Evolutionary conservation across 192 early-diverging fungal species (phyloP).

Genomic region (Mortierella hygrophila): DNA sequence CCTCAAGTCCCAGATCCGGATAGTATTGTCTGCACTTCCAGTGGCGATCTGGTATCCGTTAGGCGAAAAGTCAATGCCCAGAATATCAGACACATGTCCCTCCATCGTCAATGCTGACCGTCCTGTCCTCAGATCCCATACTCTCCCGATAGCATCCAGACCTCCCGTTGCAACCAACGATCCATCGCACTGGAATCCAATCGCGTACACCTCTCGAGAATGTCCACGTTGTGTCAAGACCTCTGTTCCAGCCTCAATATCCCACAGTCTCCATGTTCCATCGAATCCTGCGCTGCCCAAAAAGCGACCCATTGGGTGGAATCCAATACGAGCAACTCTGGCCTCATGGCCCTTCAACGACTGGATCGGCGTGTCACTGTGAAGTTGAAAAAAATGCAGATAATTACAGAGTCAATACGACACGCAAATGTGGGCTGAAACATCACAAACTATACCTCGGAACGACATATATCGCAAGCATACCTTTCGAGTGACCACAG

Average conservation of each 20-base stretch:
- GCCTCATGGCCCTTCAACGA: slow-evolving; percentile 84
- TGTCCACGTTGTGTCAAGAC: slow-evolving; percentile 95
- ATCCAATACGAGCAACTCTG: slow-evolving; percentile 88
- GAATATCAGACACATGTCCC: slow-evolving; percentile 93
- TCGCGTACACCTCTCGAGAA: slow-evolving; percentile 91
- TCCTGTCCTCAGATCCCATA: slow-evolving; percentile 97
- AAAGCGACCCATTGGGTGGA: slow-evolving; percentile 91
- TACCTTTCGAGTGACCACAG: slow-evolving; percentile 90
- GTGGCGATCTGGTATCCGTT: slow-evolving; percentile 95
- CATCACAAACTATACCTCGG: background rate
- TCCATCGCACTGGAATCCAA: slow-evolving; percentile 94
- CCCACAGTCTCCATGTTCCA: slow-evolving; percentile 97
- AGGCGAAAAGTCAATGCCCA: slow-evolving; percentile 91
- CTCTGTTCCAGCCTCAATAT: slow-evolving; percentile 80
- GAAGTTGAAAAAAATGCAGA: background rate
- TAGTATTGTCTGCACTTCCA: slow-evolving; percentile 91
- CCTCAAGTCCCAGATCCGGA: slow-evolving; percentile 95
- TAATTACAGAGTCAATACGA: background rate
- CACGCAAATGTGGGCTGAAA: background rate
- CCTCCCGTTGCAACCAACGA: slow-evolving; percentile 92
- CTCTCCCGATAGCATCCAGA: slow-evolving; percentile 90
- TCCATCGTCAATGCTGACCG: slow-evolving; percentile 88
- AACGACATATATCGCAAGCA: background rate
- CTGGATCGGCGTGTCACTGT: slow-evolving; percentile 78
- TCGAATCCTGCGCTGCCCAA: slow-evolving; percentile 85